These are phyloP conservation scores for Geranium brycei DNA, from an alignment of 345 rosid genomes.

Conservation along the genomic window DNA sequence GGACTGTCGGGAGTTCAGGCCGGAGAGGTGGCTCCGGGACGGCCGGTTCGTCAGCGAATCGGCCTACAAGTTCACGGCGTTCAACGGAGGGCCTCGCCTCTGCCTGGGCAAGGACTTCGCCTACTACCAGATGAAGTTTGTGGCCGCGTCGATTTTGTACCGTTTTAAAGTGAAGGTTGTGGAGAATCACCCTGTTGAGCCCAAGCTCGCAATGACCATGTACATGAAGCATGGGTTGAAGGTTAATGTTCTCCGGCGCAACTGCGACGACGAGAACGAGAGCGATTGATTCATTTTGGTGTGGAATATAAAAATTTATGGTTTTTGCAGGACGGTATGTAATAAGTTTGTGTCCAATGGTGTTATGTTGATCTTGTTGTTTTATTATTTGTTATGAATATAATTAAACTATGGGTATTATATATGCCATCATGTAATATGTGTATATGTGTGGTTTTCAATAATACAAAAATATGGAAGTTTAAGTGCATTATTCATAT, in stretches of 20 bases:
- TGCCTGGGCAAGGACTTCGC: conserved; percentile 93
- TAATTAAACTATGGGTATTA: too few relatives aligned
- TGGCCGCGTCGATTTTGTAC: conserved; percentile 59
- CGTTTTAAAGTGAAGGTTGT: conserved; percentile 47
- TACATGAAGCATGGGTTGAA: conserved; percentile 77
- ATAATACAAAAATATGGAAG: too few relatives aligned
- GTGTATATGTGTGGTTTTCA: too few relatives aligned
- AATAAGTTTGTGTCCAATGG: too few relatives aligned
- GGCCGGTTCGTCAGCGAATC: conserved; percentile 73
- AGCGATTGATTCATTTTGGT: background rate
- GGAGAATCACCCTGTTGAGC: conserved; percentile 40
- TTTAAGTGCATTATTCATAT: too few relatives aligned
- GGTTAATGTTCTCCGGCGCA: conserved; percentile 36
- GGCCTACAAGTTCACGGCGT: conserved; percentile 82
- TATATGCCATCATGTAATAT: too few relatives aligned
- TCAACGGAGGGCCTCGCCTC: conserved; percentile 88
- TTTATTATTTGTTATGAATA: too few relatives aligned
- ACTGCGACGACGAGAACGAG: background rate
- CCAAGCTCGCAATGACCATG: conserved; percentile 81
- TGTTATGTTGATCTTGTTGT: too few relatives aligned
- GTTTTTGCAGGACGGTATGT: background rate
- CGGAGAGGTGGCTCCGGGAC: conserved; percentile 85
- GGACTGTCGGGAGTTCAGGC: conserved; percentile 67
- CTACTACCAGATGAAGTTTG: conserved; percentile 78
- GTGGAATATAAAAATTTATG: background rate